Base-by-base conservation (phyloP, 139 green algal species). In the Picochlorum sp. region DNA sequence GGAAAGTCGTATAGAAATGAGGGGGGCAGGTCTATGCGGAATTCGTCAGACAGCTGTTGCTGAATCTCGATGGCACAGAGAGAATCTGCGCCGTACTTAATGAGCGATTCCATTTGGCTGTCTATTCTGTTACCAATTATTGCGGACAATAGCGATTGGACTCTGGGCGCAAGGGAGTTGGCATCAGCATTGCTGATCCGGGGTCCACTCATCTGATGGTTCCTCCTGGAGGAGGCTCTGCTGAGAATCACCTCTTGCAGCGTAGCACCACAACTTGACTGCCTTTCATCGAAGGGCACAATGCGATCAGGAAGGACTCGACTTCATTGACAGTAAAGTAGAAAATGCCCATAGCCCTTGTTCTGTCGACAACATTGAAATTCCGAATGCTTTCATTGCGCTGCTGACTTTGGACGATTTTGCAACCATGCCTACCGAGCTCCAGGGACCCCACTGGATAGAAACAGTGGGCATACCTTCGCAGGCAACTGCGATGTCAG, bases 391-490 rank as follows among this genome's bases (percentile, higher is more conserved):
- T 51, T 81, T 37, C 66, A 80, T 77, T 37, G 74, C 78, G 0
- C 34, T n/a, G 15, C 66, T 51, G 30, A 81, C 78, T 2, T 62
- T 65, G 0, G 26, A 15, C 6, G 61, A 69, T 24, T 5, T 32
- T 1, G 70, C 70, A 10, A 82, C 84, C 78, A 84, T 84, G 62
- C 78, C 78, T 26, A 67, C 50, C 24, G 32, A 57, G 1, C 57
- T 68, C 79, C 79, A 85, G 24, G 79, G 65, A 20, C 79, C 79
- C 79, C 79, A 85, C 49, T 83, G 77, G 74, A 89, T 49, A 49
- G 61, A 77, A 34, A 37, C 44, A 26, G 38, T 24, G 3, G 54
- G 7, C 10, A 70, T 5, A 16, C 82, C 85, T 26, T 28, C 49
- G 14, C 49, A 24, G 18, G 21, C 57, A 10, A 8, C n/a, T 15